phyloP scores from a whole-genome alignment of 768 basidiomycete species.

The Amanita fuliginea region DNA sequence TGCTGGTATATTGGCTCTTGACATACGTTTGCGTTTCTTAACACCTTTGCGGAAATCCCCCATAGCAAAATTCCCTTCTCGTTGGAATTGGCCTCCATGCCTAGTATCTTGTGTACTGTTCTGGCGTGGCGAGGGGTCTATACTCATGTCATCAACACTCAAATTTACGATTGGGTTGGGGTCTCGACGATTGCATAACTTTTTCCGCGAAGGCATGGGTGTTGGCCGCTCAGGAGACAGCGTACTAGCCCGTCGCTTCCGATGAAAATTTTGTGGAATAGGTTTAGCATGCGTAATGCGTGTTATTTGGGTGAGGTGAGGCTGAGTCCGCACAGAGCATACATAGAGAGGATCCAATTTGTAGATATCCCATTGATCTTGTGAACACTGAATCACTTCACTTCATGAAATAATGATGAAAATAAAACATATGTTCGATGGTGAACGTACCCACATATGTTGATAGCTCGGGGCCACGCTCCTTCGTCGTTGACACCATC shows the following conservation, averaged over 20 bases:
- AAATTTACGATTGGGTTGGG: constrained; percentile 20
- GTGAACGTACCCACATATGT: constrained; percentile 55
- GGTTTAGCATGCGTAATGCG: constrained; percentile 8
- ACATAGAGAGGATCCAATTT: constrained; percentile 70
- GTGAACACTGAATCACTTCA: constrained; percentile 38
- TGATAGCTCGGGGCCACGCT: constrained; percentile 52
- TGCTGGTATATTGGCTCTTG: background rate
- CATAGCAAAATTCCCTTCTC: background rate
- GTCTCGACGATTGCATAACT: background rate
- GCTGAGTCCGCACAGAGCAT: constrained; percentile 41
- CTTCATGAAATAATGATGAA: constrained; percentile 17
- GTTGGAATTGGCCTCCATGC: background rate
- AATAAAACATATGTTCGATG: background rate
- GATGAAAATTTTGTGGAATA: background rate
- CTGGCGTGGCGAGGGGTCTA: constrained; percentile 22
- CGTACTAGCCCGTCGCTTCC: constrained; percentile 6
- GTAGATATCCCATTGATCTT: constrained; percentile 82
- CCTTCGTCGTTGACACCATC: constrained; percentile 57
- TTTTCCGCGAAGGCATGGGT: background rate
- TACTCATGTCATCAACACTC: constrained; percentile 40
- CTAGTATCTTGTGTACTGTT: background rate
- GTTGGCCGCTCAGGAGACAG: constrained; percentile 1
- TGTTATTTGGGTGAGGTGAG: constrained; percentile 25
- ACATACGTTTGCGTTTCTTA: constrained; percentile 4
- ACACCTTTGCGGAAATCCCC: background rate